A percentile compares a stretch with the other conserved stretches of the same genome.
These are phyloP conservation scores for Sugiyamaella novakii DNA, from an alignment of 1,139 yeast species.

Conservation along the genomic window DNA sequence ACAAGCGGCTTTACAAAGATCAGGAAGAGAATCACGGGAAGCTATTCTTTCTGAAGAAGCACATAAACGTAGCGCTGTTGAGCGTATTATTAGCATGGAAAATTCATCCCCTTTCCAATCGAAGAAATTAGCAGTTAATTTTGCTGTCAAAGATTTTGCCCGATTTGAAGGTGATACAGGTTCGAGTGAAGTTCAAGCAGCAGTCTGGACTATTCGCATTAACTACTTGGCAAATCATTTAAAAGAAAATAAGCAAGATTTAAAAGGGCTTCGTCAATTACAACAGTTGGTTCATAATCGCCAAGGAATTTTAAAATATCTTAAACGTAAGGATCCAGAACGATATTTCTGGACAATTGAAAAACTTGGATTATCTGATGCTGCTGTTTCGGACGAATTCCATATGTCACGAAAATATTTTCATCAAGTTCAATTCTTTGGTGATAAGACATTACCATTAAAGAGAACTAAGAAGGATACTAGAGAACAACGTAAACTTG, in stretches of 20 bases:
- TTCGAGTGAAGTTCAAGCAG: conserved; percentile 95
- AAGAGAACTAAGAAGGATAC: conserved; percentile 38
- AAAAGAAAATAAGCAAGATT: conserved; percentile 72
- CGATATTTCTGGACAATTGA: conserved; percentile 83
- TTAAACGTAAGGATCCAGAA: conserved; percentile 76
- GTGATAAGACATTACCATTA: conserved; percentile 45
- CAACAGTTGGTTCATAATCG: conserved; percentile 87
- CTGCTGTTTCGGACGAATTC: conserved; percentile 75
- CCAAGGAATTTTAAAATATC: conserved; percentile 77
- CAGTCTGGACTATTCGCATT: conserved; percentile 78
- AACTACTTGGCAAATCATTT: conserved; percentile 78
- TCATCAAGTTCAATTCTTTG: conserved; percentile 85
- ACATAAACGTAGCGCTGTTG: conserved; percentile 66
- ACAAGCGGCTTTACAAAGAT: conserved; percentile 56
- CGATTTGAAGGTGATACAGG: conserved; percentile 91
- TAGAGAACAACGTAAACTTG: conserved; percentile 33
- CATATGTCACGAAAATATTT: conserved; percentile 80
- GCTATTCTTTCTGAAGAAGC: conserved; percentile 49
- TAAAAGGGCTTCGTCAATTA: conserved; percentile 64
- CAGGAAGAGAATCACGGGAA: conserved; percentile 35
- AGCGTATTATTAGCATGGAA: conserved; percentile 71
- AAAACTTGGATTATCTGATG: conserved; percentile 85
- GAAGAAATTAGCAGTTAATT: conserved; percentile 57
- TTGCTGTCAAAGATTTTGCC: conserved; percentile 78
- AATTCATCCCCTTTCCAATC: conserved; percentile 66